Conservation (phyloP, 2,329 filamentous ascomycete species). For the Penicillium sp. region DNA sequence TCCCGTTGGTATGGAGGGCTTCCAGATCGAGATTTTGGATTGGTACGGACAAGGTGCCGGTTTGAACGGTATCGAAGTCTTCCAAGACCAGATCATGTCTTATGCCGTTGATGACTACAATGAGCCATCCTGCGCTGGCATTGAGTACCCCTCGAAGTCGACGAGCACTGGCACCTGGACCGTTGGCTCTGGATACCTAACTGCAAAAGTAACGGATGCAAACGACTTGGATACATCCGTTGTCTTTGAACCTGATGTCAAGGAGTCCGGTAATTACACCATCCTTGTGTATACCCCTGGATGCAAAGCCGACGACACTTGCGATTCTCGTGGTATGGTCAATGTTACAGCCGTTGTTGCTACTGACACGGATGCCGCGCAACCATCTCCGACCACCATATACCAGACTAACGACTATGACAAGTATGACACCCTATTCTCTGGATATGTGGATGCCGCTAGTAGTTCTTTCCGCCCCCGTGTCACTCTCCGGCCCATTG, state of each 20-base stretch:
- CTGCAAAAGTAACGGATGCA: constrained; percentile 61
- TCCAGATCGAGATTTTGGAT: constrained; percentile 79
- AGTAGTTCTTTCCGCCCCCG: constrained; percentile 72
- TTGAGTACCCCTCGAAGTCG: constrained; percentile 63
- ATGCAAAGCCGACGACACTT: constrained; percentile 73
- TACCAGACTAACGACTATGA: constrained; percentile 94
- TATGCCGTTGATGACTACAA: constrained; percentile 89
- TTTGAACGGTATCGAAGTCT: constrained; percentile 80
- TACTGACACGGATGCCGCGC: constrained; percentile 41
- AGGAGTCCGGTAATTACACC: constrained; percentile 85
- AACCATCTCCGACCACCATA: constrained; percentile 59
- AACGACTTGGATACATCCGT: constrained; percentile 63
- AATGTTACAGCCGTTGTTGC: constrained; percentile 75
- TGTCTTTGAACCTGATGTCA: constrained; percentile 71
- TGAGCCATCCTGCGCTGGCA: constrained; percentile 73
- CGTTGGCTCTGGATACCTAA: constrained; percentile 71
- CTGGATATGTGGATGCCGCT: constrained; percentile 75
- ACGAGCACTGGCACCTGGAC: constrained; percentile 73
- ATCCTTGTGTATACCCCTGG: constrained; percentile 91
- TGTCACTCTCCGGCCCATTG: constrained; percentile 71
- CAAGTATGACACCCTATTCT: constrained; percentile 93
- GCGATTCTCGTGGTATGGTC: constrained; percentile 71
- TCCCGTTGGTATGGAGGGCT: constrained; percentile 78
- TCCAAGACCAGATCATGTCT: constrained; percentile 77
- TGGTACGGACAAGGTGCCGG: constrained; percentile 88